Base-by-base conservation (phyloP, 305 asterid species). In the Fraxinus velutina region DNA sequence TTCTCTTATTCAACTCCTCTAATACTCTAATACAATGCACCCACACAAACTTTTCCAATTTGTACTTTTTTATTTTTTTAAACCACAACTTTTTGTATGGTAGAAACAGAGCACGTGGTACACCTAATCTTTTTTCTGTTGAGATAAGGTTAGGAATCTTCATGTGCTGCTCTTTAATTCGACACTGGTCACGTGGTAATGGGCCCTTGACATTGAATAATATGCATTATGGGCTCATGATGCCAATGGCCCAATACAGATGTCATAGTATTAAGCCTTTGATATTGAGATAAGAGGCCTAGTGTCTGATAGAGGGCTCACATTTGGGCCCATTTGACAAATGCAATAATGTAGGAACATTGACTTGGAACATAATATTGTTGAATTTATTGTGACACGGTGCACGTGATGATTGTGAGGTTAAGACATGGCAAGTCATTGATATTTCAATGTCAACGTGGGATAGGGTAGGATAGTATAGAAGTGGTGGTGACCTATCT, bases 111-210 rank as follows among this genome's bases (percentile, higher is more conserved):
- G 68, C 27, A 57, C 29, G 68, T 57, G 29, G 68, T 57, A 19
- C 68, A 64, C 6, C 22, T 22, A 2, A 64, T 64, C 34, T 0
- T 9, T 6, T 27, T 66, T 5, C 73, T 27, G 34, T 66, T 10
- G 33, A 9, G 73, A 66, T 66, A 66, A 66, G 73, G 73, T 66
- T 27, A 66, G 34, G 73, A 66, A 66, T 66, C 34, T 66, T 66
- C 34, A 66, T 1, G 1, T 66, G 73, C 17, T 66, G 36, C 36
- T 66, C 33, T 66, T 66, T 66, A 1, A 2, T 66, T 7, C 36
- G 29, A 15, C 34, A 66, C 6, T 24, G 33, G 36, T 66, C 36
- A 27, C 73, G 17, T 66, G 72, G 33, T 32, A 62, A 62, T 62
- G 73, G 73, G 8, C 73, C 73, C 34, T 24, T 66, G 73, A 64